These are phyloP conservation scores for Flaveria robusta DNA, from an alignment of 129 eudicot species.

Conservation along the genomic window DNA sequence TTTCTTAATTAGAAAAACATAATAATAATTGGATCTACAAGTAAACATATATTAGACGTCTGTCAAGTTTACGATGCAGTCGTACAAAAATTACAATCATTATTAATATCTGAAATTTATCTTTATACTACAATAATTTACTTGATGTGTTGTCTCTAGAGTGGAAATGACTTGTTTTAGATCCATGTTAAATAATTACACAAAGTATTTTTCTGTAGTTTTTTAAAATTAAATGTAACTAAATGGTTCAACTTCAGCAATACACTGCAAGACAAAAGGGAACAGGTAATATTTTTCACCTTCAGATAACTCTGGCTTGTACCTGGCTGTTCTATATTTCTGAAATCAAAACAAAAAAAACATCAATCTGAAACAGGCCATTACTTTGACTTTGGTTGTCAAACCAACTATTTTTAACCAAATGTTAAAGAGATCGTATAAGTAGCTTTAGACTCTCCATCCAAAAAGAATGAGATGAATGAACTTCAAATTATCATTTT, in stretches of 20 bases:
- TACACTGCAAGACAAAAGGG: not conserved
- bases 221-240: not conserved
- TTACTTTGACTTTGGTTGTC: conserved; percentile 13
- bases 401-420: conserved; percentile 16
- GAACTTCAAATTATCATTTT: conserved; percentile 3
- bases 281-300: conserved; percentile 40
- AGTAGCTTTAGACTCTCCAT: not conserved
- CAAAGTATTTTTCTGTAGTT: conserved; percentile 1
- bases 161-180: no score
- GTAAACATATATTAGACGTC: not conserved
- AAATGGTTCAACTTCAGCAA: not conserved
- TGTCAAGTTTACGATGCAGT: not conserved
- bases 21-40: not conserved
- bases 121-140: not conserved
- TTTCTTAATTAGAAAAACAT: conserved; percentile 6
- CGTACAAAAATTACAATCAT: conserved; percentile 9
- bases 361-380: conserved; percentile 4
- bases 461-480: not conserved
- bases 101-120: not conserved
- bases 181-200: not conserved
- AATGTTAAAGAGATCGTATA: not conserved
- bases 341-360: conserved; percentile 42
- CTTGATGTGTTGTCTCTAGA: not conserved
- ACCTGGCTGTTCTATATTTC: conserved; percentile 93
- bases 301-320: conserved; percentile 86